Evolutionary conservation across 2,329 filamentous ascomycete genomes (phyloP).

Genomic region (Rutstroemia sp.): DNA sequence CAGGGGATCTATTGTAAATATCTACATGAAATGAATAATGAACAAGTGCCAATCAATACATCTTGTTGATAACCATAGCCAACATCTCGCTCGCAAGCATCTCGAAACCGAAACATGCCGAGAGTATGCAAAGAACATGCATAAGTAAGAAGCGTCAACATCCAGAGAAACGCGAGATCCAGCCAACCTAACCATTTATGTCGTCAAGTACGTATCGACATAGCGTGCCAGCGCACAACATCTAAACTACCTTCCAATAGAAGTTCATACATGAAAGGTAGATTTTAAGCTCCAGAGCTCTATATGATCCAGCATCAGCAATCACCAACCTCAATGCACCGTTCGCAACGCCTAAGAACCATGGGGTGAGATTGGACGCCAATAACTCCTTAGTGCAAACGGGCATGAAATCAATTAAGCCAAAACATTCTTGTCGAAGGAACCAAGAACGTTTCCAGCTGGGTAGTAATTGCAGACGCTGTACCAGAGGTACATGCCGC

Average conservation of each 20-base stretch:
- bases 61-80: background rate
- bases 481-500: slow-evolving; percentile 71
- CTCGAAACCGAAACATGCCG: background rate
- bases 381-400: slow-evolving; percentile 7
- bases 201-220: slow-evolving; percentile 2
- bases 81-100: background rate
- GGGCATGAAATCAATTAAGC: slow-evolving; percentile 8
- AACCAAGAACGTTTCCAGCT: slow-evolving; percentile 6
- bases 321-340: background rate
- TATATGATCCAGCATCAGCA: background rate
- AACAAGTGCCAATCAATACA: background rate
- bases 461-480: slow-evolving; percentile 15
- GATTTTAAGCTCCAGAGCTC: slow-evolving; percentile 3
- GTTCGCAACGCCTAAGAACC: background rate
- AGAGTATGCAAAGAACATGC: slow-evolving; percentile 2
- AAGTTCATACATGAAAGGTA: slow-evolving; percentile 10
- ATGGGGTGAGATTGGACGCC: background rate
- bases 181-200: slow-evolving; percentile 1
- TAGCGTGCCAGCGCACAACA: slow-evolving; percentile 1
- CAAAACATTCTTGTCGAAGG: slow-evolving; percentile 4
- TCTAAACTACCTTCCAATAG: slow-evolving; percentile 8
- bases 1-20: slow-evolving; percentile 1
- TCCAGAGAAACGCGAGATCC: slow-evolving; percentile 1
- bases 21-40: slow-evolving; percentile 8
- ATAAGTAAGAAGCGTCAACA: slow-evolving; percentile 2